A percentile compares a stretch with the other conserved stretches of the same genome.
phyloP scores from a whole-genome alignment of 371 early-diverging fungal genomes.

The Mortierella sp. region DNA sequence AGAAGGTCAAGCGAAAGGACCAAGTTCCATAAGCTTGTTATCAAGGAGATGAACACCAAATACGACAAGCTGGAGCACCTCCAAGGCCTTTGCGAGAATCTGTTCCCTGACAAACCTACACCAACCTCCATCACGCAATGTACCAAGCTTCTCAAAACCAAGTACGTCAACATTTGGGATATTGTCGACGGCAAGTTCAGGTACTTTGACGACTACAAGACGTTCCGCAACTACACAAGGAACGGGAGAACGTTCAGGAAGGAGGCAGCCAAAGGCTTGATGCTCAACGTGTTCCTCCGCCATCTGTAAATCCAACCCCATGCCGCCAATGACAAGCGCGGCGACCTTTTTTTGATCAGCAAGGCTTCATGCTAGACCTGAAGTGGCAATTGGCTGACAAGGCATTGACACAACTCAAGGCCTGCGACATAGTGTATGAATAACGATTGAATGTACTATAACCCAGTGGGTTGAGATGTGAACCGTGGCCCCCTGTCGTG shows the following conservation, averaged over 20 bases:
- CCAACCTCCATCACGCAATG: constrained; percentile 22
- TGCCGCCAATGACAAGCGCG: no score
- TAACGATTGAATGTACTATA: no score
- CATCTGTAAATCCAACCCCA: no score
- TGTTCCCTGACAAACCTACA: background rate
- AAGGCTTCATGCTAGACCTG: no score
- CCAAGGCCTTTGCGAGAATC: constrained; percentile 14
- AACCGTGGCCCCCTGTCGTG: no score
- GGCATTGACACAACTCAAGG: no score
- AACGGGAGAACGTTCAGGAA: constrained; percentile 13
- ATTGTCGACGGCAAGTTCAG: constrained; percentile 20
- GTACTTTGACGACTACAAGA: constrained; percentile 11
- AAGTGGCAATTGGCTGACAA: no score
- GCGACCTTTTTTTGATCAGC: no score
- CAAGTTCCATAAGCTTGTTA: constrained; percentile 5
- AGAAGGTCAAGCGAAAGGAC: background rate
- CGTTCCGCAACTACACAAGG: constrained; percentile 12
- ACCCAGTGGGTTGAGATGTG: no score
- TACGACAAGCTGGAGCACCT: constrained; percentile 15
- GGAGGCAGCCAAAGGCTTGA: constrained; percentile 1
- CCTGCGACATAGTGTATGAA: no score
- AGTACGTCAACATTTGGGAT: constrained; percentile 33
- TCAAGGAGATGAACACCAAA: constrained; percentile 3
- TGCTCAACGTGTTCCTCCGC: constrained; percentile 21
- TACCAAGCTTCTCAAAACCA: constrained; percentile 14